These are phyloP conservation scores for Epicoccum sorghinum DNA, from an alignment of 2,329 filamentous ascomycete species.

Conservation along the genomic window DNA sequence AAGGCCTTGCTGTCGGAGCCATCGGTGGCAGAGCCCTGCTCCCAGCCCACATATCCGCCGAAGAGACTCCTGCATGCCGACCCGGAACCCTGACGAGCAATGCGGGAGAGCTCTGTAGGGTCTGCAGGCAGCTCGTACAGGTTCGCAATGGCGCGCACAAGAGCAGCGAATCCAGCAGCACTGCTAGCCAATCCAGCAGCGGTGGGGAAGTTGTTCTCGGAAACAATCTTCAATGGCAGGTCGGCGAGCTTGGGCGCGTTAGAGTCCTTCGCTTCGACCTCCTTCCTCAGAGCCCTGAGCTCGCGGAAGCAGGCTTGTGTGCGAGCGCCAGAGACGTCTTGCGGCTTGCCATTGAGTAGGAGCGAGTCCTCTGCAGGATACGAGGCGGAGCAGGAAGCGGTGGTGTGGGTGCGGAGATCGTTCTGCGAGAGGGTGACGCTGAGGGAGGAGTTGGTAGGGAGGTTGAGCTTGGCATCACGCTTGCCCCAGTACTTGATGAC, in stretches of 20 bases:
- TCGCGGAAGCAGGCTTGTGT: conserved; percentile 95
- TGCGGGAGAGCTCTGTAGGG: conserved; percentile 81
- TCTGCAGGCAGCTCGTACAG: conserved; percentile 85
- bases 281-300: conserved; percentile 76
- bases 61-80: conserved; percentile 93
- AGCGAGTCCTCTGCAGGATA: conserved; percentile 74
- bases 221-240: conserved; percentile 82
- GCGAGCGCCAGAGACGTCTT: conserved; percentile 85
- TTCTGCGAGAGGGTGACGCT: conserved; percentile 94
- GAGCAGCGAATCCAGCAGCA: conserved; percentile 70
- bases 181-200: conserved; percentile 80
- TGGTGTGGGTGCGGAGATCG: conserved; percentile 94
- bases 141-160: conserved; percentile 85
- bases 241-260: conserved; percentile 81
- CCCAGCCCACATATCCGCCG: conserved; percentile 95
- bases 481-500: conserved; percentile 99
- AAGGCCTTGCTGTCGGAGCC: conserved; percentile 88
- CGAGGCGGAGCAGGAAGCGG: conserved; percentile 81
- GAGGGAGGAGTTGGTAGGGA: conserved; percentile 96
- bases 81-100: conserved; percentile 92
- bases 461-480: conserved; percentile 89
- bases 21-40: conserved; percentile 75
- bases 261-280: conserved; percentile 73
- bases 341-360: conserved; percentile 79
- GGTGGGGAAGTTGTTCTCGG: conserved; percentile 98